Base-by-base conservation (phyloP, 2,329 filamentous ascomycete genomes). In the Neofusicoccum umdonicola region DNA sequence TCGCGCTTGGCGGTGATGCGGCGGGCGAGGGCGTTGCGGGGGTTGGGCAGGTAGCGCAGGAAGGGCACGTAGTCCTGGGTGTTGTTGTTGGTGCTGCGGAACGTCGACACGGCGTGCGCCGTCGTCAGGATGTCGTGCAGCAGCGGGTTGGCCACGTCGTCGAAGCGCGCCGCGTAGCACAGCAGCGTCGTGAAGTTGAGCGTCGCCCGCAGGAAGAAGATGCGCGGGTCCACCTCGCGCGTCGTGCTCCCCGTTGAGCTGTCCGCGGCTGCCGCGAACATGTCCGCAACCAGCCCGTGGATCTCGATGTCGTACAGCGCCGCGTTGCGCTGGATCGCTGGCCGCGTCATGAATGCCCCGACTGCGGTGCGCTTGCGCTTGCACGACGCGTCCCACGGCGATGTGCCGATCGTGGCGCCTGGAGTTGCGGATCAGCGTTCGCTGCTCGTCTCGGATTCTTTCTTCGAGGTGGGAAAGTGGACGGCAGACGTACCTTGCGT, bases 301-400 rank as follows among this genome's bases (percentile, higher is more conserved):
- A 39, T 39, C 37, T 64, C 62, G 42, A 64, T 39, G 35, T 64
- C 62, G 62, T 41, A 48, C 13, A 64, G 42, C 1, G 62, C 19
- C 0, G 62, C 52, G 13, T 57, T 58, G 31, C 52, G 35, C 17
- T 64, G 62, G 31, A 64, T 64, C 0, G 62, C 62, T 2, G 62
- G 62, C 1, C 62, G 62, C 44, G 62, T 64, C 62, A 64, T 64
- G 62, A 56, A 64, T 12, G 62, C 35, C 0, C 51, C 62, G 34
- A 64, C 52, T 19, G 62, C 62, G 41, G 62, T 64, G 62, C 62
- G 62, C 17, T 64, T 64, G 44, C 62, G 62, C 52, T 64, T 64
- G 52, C 62, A 64, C 8, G 62, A 64, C 1, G 44, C 15, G 44
- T 64, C 62, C 62, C 62, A 64, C 1, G 62, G 62, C 8, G 62